phyloP scores from a whole-genome alignment of 345 rosid species.

The Corchorus capsularis region DNA sequence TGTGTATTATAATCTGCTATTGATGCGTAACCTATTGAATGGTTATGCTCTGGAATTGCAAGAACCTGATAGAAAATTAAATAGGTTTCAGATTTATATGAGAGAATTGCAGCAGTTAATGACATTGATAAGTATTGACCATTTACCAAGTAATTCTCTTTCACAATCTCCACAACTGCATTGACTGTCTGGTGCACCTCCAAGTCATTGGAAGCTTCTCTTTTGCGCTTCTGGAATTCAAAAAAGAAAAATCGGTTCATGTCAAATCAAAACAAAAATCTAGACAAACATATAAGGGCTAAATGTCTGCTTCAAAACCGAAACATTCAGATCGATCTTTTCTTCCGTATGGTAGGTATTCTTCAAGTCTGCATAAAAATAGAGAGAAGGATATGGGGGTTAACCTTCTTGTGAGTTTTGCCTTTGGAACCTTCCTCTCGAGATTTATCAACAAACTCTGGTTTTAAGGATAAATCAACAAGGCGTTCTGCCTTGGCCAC shows the following conservation, averaged over 20 bases:
- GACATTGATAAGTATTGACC: slow-evolving; percentile 12
- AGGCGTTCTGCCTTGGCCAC: slow-evolving; percentile 76
- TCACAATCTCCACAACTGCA: slow-evolving; percentile 91
- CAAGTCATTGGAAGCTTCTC: slow-evolving; percentile 56
- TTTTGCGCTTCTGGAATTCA: slow-evolving; percentile 70
- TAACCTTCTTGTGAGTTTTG: slow-evolving; percentile 60
- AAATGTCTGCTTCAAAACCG: not conserved
- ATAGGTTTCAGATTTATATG: slow-evolving; percentile 27
- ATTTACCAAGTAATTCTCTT: slow-evolving; percentile 93
- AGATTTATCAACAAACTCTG: slow-evolving; percentile 53
- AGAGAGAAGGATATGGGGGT: slow-evolving; percentile 11
- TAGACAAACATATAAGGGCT: not conserved
- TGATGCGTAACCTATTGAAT: slow-evolving; percentile 82
- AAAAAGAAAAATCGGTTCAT: not conserved
- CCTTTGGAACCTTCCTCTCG: slow-evolving; percentile 42
- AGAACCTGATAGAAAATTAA: slow-evolving; percentile 63
- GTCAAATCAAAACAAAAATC: slow-evolving; percentile 24
- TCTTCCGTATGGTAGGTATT: not conserved
- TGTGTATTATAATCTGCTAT: slow-evolving; percentile 85
- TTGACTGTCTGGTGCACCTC: slow-evolving; percentile 73
- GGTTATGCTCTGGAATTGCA: slow-evolving; percentile 73
- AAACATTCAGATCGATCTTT: not conserved
- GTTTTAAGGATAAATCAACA: slow-evolving; percentile 85
- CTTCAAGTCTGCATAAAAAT: slow-evolving; percentile 13
- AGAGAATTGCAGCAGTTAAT: slow-evolving; percentile 21